These are phyloP conservation scores for Fusarium sp. DNA, from an alignment of 2,329 filamentous ascomycete species.

Conservation along the genomic window DNA sequence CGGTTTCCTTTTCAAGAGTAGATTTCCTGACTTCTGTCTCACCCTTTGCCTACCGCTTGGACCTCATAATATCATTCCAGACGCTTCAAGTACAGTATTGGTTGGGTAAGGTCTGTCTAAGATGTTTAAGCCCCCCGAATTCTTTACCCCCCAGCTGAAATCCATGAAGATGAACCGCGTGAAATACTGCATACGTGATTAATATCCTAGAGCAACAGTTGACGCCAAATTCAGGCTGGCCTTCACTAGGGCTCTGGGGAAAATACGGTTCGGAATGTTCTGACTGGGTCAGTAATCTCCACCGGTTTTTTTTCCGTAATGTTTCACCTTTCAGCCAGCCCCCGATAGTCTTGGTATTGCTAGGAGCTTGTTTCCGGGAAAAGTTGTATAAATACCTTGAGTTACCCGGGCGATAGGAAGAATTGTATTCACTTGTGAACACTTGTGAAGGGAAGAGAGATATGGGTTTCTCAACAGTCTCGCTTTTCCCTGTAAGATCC, in stretches of 20 bases:
- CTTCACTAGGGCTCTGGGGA: accelerated
- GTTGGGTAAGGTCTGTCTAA: background rate
- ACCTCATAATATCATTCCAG: accelerated
- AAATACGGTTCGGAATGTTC: background rate
- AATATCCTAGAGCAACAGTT: accelerated
- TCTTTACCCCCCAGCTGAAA: background rate
- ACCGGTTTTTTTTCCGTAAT: background rate
- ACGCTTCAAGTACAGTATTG: background rate
- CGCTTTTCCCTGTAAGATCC: accelerated
- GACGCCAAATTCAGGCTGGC: accelerated
- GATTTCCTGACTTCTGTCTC: accelerated
- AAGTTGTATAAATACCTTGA: accelerated
- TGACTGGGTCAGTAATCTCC: background rate
- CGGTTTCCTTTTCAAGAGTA: no score
- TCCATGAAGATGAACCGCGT: accelerated
- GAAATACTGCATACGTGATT: accelerated
- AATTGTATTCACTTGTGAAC: background rate
- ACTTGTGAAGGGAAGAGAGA: background rate
- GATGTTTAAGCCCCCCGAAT: accelerated
- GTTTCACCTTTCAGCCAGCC: slow-evolving; percentile 1
- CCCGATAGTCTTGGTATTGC: background rate
- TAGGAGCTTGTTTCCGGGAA: accelerated
- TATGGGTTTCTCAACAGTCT: background rate
- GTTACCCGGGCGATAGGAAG: background rate
- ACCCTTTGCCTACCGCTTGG: no score